These are phyloP conservation scores for Beauveria bassiana DNA, from an alignment of 2,329 filamentous ascomycete genomes.

Conservation along the genomic window DNA sequence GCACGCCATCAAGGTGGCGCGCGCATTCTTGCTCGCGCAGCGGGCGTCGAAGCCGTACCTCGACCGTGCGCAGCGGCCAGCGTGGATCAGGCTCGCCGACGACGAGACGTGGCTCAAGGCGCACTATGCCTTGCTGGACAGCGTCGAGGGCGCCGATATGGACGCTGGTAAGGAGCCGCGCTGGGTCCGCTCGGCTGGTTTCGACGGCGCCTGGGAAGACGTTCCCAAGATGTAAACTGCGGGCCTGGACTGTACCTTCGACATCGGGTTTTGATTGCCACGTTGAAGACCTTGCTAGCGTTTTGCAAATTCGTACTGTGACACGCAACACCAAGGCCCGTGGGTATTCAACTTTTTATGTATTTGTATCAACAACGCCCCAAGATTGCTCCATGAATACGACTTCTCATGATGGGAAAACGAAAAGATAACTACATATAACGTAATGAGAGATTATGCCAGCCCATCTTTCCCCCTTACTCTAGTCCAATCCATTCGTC, in stretches of 20 bases:
- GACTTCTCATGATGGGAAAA: neutral
- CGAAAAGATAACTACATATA: constrained; percentile 2
- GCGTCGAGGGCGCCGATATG: constrained; percentile 37
- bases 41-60: constrained; percentile 38
- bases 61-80: constrained; percentile 29
- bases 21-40: constrained; percentile 61
- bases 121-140: constrained; percentile 54
- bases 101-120: constrained; percentile 53
- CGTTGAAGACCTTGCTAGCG: neutral
- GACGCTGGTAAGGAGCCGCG: constrained; percentile 27
- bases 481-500: constrained; percentile 44
- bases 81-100: constrained; percentile 44
- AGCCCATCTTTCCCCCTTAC: constrained; percentile 24
- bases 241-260: neutral
- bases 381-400: constrained; percentile 11
- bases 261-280: neutral
- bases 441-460: neutral
- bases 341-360: constrained; percentile 13
- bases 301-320: neutral
- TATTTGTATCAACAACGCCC: constrained; percentile 14
- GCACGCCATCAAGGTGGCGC: constrained; percentile 67
- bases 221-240: constrained; percentile 19
- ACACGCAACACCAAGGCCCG: neutral
- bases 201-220: constrained; percentile 57
- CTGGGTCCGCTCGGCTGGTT: constrained; percentile 58